These are phyloP conservation scores for Chaetomiaceae sp. DNA, from an alignment of 2,329 filamentous ascomycete species.

Conservation along the genomic window DNA sequence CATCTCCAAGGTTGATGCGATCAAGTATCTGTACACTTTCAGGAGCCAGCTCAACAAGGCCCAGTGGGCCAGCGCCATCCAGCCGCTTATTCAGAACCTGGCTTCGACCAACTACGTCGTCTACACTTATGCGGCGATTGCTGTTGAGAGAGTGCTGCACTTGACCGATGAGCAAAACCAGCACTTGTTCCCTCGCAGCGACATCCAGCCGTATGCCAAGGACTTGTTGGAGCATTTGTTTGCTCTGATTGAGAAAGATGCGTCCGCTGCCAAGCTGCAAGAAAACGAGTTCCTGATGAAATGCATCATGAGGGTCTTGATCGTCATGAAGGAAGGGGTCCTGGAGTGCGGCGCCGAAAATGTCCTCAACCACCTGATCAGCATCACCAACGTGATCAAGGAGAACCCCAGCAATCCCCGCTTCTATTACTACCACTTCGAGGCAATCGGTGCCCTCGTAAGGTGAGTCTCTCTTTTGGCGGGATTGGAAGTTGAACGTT, in stretches of 20 bases:
- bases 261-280: conserved; percentile 84
- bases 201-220: conserved; percentile 76
- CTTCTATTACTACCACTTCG: conserved; percentile 98
- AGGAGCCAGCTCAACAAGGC: conserved; percentile 88
- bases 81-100: conserved; percentile 85
- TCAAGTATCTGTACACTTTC: conserved; percentile 97
- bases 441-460: conserved; percentile 85
- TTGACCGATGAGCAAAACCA: conserved; percentile 70
- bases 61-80: conserved; percentile 86
- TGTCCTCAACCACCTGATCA: conserved; percentile 78
- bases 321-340: conserved; percentile 84
- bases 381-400: conserved; percentile 87
- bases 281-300: conserved; percentile 99
- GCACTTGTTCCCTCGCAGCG: conserved; percentile 72
- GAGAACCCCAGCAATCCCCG: conserved; percentile 94
- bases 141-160: conserved; percentile 87
- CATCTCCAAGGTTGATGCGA: conserved; percentile 92
- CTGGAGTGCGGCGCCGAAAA: conserved; percentile 63
- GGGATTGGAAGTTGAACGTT: not conserved
- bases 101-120: conserved; percentile 90
- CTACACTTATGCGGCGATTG: conserved; percentile 95
- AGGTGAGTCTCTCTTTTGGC: conserved; percentile 39
- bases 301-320: conserved; percentile 94
- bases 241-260: conserved; percentile 80
- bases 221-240: conserved; percentile 88